Conservation (phyloP, 2,329 filamentous ascomycete genomes). For the Fusarium goolgardi region DNA sequence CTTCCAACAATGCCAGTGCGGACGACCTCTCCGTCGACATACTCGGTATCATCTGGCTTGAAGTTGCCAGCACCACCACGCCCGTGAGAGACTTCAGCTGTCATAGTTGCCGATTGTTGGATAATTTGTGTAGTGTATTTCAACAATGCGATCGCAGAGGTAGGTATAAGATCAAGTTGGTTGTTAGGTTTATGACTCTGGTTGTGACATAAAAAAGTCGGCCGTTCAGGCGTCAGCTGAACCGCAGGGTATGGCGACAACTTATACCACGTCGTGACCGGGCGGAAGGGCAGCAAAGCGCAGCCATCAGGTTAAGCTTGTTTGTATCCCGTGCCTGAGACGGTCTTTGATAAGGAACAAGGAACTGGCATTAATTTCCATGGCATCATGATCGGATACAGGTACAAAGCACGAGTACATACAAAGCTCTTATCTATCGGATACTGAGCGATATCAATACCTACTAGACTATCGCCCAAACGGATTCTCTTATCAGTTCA, state of each 20-base stretch:
- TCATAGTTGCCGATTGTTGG: constrained; percentile 45
- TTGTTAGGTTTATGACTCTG: constrained; percentile 4
- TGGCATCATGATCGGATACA: constrained; percentile 38
- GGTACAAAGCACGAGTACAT: neutral
- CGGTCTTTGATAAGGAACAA: constrained; percentile 34
- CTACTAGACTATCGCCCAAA: constrained; percentile 18
- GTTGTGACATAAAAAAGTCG: constrained; percentile 22
- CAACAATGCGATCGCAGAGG: constrained; percentile 2
- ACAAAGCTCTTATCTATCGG: constrained; percentile 36
- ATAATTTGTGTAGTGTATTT: constrained; percentile 2
- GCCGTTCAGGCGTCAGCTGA: constrained; percentile 29
- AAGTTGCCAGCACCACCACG: constrained; percentile 73
- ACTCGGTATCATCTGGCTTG: constrained; percentile 66
- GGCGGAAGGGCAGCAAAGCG: constrained; percentile 20
- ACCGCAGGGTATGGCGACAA: constrained; percentile 40
- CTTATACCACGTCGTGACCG: constrained; percentile 40
- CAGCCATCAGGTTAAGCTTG: constrained; percentile 40
- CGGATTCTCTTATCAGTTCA: constrained; percentile 36
- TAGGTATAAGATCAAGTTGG: neutral
- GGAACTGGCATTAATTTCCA: constrained; percentile 7
- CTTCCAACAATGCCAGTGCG: constrained; percentile 65
- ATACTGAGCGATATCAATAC: constrained; percentile 28
- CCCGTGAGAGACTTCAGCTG: constrained; percentile 67
- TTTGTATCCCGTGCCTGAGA: constrained; percentile 26
- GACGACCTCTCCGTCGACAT: constrained; percentile 72